phyloP scores from a whole-genome alignment of 2,329 filamentous ascomycete species.

The Fusarium mundagurra region DNA sequence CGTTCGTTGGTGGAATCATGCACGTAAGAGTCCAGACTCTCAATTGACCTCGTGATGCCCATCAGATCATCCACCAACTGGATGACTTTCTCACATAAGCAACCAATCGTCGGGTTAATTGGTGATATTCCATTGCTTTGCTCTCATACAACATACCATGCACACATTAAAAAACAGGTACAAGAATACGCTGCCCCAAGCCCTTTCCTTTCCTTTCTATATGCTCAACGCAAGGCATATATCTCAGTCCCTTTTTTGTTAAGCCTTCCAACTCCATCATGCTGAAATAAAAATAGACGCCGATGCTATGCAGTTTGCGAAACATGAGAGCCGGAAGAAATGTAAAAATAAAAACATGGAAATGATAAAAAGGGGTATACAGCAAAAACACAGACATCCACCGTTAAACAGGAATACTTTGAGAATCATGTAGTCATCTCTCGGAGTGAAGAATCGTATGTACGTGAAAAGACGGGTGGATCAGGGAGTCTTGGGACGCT shows the following conservation, averaged over 20 bases:
- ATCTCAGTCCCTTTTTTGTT: neutral
- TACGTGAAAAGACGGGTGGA: conserved; percentile 9
- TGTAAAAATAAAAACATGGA: conserved; percentile 2
- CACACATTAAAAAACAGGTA: neutral
- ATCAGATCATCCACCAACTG: conserved; percentile 23
- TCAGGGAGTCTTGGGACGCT: conserved; percentile 69
- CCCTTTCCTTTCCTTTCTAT: conserved; percentile 8
- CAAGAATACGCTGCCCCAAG: conserved; percentile 1
- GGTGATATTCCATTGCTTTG: conserved; percentile 12
- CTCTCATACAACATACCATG: conserved; percentile 19
- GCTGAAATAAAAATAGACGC: conserved; percentile 37
- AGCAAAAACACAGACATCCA: conserved; percentile 35
- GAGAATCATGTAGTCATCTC: conserved; percentile 16
- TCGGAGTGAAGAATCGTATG: conserved; percentile 13
- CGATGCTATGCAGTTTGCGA: conserved; percentile 40
- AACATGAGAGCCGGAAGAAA: conserved; percentile 18
- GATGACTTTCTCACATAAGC: conserved; percentile 4
- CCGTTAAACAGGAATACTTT: conserved; percentile 20
- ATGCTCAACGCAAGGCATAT: neutral
- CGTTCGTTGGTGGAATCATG: conserved; percentile 27
- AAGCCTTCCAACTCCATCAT: conserved; percentile 34
- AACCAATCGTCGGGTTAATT: neutral
- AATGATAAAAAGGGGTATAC: conserved; percentile 36
- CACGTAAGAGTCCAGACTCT: conserved; percentile 3
- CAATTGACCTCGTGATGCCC: neutral